Base-by-base conservation (phyloP, 2,329 filamentous ascomycete species). In the Colletotrichum gigasporum region DNA sequence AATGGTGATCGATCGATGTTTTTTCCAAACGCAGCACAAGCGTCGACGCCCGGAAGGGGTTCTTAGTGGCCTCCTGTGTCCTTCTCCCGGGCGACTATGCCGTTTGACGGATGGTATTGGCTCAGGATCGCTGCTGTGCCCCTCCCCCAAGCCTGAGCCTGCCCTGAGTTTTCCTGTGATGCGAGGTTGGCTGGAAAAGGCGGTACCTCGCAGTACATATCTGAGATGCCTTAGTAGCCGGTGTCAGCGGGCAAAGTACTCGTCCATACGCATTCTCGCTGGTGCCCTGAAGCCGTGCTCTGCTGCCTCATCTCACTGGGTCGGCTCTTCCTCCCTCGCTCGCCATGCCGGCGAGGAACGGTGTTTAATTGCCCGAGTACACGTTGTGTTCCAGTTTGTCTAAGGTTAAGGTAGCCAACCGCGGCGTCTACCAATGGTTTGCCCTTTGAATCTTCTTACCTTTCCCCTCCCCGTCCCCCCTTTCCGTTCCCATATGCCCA, bases 11-110 rank as follows among this genome's bases (percentile, higher is more conserved):
- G 47, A 47, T 61, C 61, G 26, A 54, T 35, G 8, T 42, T 64
- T n/a, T 61, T 61, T 54, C 61, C 61, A 26, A 64, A 64, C 61
- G 34, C 42, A 61, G 60, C 48, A 52, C 55, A 61, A 64, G 61
- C 61, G 61, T 61, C 39, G 28, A 64, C 61, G 48, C 48, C 56
- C 61, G 47, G 50, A 61, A 56, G 34, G 48, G 39, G 34, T n/a
- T 61, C 34, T 61, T 41, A 60, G 56, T 39, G 48, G 48, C 35
- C 28, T 37, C 45, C n/a, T 37, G 26, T 42, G 51, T 35, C 30
- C 58, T 62, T 50, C 34, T 44, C 58, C 58, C 34, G 32, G 39
- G 16, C 20, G 32, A 26, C 32, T 39, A 32, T 24, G 11, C 18
- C n/a, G 20, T 44, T 37, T 37, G 20, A 20, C 9, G 16, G 12